A percentile compares a stretch with the other conserved stretches of the same genome.
Evolutionary conservation across 805 yeast genomes (phyloP).

Genomic region (Candida peoriensis): DNA sequence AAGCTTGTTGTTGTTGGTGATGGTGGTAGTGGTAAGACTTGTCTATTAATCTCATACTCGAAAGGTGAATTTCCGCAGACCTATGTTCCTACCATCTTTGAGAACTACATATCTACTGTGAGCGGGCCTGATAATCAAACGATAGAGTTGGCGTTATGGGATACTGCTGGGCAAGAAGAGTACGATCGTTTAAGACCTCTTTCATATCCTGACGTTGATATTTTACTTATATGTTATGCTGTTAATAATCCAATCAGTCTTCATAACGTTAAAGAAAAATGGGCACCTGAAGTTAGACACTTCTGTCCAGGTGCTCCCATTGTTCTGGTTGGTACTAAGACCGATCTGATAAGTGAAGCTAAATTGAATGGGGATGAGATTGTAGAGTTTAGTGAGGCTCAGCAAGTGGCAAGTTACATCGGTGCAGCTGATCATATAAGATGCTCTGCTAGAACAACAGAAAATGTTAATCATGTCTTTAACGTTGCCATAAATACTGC

Average conservation of each 20-base stretch:
- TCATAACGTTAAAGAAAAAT: conserved; percentile 68
- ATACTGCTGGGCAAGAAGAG: conserved; percentile 88
- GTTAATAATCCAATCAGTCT: conserved; percentile 58
- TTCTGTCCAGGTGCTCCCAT: conserved; percentile 80
- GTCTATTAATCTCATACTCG: conserved; percentile 59
- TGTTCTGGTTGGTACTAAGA: conserved; percentile 76
- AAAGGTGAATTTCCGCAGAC: conserved; percentile 65
- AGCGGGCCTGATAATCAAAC: conserved; percentile 40
- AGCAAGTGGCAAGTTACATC: conserved; percentile 47
- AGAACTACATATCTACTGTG: conserved; percentile 63
- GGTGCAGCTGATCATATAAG: conserved; percentile 71
- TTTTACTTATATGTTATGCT: conserved; percentile 71
- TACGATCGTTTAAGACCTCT: conserved; percentile 76
- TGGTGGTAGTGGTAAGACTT: conserved; percentile 89
- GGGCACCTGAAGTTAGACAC: conserved; percentile 85
- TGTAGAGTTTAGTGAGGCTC: conserved; percentile 35
- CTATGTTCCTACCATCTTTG: conserved; percentile 82
- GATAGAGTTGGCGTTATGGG: conserved; percentile 79
- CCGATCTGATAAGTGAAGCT: conserved; percentile 43
- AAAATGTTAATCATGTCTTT: conserved; percentile 65
- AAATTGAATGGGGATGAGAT: conserved; percentile 26
- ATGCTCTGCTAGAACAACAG: conserved; percentile 72
- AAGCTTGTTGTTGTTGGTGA: conserved; percentile 85
- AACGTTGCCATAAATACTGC: conserved; percentile 42
- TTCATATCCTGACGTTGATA: conserved; percentile 73